These are phyloP conservation scores for Apiosordaria backusii DNA, from an alignment of 495 filamentous ascomycete species.

Conservation along the genomic window DNA sequence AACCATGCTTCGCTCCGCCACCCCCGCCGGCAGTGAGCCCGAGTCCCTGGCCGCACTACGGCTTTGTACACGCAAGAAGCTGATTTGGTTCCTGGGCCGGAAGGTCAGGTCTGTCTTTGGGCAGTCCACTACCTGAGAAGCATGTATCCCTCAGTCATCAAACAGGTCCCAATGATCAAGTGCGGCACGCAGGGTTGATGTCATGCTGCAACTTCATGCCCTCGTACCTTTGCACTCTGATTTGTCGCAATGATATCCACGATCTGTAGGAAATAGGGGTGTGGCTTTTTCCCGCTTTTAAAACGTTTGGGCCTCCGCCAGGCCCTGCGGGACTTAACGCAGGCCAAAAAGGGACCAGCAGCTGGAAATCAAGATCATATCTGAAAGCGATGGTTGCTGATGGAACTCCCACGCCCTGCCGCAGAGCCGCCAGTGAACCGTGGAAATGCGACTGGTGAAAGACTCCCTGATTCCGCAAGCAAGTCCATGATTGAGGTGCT, in stretches of 20 bases:
- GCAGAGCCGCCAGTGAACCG: not conserved
- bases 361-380: not conserved
- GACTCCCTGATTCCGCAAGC: not conserved
- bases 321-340: not conserved
- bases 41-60: not conserved
- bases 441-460: not conserved
- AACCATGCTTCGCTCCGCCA: constrained; percentile 14
- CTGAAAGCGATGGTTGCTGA: no score
- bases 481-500: not conserved
- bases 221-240: constrained; percentile 8
- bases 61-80: not conserved
- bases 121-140: not conserved
- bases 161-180: not conserved
- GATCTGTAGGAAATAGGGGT: constrained; percentile 26
- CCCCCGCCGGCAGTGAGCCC: constrained; percentile 16
- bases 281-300: constrained; percentile 2
- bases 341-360: not conserved
- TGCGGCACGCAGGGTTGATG: not conserved
- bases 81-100: not conserved
- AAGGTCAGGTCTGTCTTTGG: not conserved
- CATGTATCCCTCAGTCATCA: not conserved
- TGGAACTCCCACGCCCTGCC: not conserved
- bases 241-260: constrained; percentile 15
- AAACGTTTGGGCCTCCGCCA: not conserved
- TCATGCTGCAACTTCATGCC: constrained; percentile 9